phyloP scores from a whole-genome alignment of 257 asterid species.

The Cordia subcordata region DNA sequence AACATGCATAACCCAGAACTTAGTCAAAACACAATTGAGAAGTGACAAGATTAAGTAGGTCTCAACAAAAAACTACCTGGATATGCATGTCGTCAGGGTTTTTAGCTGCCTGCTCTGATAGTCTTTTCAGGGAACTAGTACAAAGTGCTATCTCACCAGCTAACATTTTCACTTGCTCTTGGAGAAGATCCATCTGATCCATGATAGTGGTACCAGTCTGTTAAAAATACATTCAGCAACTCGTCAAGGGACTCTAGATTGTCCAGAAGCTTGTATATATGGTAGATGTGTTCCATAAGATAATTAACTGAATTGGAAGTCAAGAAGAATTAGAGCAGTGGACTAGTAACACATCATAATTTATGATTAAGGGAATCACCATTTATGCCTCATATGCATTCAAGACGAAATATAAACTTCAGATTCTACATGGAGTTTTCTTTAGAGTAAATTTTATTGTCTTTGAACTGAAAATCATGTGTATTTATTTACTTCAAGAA shows the following conservation, averaged over 20 bases:
- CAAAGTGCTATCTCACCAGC: slow-evolving; percentile 82
- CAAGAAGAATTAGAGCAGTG: too few relatives aligned
- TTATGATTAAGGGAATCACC: too few relatives aligned
- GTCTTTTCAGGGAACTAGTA: slow-evolving; percentile 68
- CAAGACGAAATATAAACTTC: too few relatives aligned
- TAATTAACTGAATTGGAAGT: background rate
- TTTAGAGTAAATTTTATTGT: too few relatives aligned
- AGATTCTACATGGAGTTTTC: too few relatives aligned
- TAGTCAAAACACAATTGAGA: slow-evolving; percentile 1
- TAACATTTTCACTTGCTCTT: slow-evolving; percentile 78
- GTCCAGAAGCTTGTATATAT: background rate
- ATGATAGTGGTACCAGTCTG: slow-evolving; percentile 76
- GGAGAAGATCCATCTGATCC: slow-evolving; percentile 82
- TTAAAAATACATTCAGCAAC: slow-evolving; percentile 21
- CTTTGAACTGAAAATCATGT: too few relatives aligned
- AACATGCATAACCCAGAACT: background rate
- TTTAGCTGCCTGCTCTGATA: slow-evolving; percentile 54
- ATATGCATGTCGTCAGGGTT: slow-evolving; percentile 49
- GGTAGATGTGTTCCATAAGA: background rate
- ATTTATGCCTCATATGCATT: too few relatives aligned
- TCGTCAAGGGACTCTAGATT: slow-evolving; percentile 6
- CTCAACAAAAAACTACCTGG: slow-evolving; percentile 46
- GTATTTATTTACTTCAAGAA: too few relatives aligned
- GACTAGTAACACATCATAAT: too few relatives aligned
- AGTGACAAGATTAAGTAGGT: background rate